A percentile compares a stretch with the other conserved stretches of the same genome.
phyloP scores from a whole-genome alignment of 306 rosid genomes.

The Cicer arietinum region DNA sequence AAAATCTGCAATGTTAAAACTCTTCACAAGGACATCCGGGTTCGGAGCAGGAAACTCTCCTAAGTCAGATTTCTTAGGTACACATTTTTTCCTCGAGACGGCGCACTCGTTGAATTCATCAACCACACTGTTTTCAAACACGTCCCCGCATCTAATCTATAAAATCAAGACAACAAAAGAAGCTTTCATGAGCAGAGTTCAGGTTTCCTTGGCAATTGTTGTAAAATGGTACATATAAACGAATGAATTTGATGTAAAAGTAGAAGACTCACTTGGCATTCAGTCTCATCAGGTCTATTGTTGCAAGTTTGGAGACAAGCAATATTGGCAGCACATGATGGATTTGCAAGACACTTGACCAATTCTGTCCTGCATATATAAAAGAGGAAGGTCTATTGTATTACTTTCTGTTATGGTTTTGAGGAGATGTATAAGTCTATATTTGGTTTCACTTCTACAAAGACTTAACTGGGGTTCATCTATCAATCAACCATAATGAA shows the following conservation, averaged over 20 bases:
- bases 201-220: neutral
- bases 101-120: conserved; percentile 97
- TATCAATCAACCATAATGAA: too few relatives aligned
- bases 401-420: neutral
- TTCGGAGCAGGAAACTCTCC: conserved; percentile 92
- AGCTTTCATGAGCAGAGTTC: conserved; percentile 34
- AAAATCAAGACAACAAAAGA: conserved; percentile 36
- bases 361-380: conserved; percentile 77
- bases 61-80: conserved; percentile 88
- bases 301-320: conserved; percentile 99
- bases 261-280: conserved; percentile 79
- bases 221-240: neutral
- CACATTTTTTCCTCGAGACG: conserved; percentile 91
- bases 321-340: conserved; percentile 89
- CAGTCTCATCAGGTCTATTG: conserved; percentile 92
- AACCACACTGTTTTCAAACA: conserved; percentile 88
- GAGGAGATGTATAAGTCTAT: neutral
- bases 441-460: too few relatives aligned
- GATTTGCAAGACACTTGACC: conserved; percentile 83
- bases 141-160: conserved; percentile 92
- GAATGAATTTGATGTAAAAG: conserved; percentile 25
- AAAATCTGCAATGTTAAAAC: conserved; percentile 74
- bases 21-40: conserved; percentile 77
- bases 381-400: conserved; percentile 35
- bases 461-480: too few relatives aligned